Percentiles rank a stretch among this genome's conserved stretches.
Conservation (phyloP, 441 rosid genomes). For the Gossypium schwendimanii region DNA sequence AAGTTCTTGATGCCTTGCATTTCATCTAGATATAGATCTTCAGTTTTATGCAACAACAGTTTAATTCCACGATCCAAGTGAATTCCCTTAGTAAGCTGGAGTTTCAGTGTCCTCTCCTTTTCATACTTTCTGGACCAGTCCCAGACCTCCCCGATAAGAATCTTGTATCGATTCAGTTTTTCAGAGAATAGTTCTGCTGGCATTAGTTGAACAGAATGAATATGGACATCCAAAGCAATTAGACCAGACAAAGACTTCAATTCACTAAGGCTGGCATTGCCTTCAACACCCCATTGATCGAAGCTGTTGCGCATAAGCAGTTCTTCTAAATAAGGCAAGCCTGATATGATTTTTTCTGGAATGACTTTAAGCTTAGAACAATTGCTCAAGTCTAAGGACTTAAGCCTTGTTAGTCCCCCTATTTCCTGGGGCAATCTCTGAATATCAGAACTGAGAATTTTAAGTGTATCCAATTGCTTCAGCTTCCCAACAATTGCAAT, state of each 20-base stretch:
- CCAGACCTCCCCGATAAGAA: constrained; percentile 22
- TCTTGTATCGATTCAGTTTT: constrained; percentile 14
- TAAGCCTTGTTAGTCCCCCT: constrained; percentile 3
- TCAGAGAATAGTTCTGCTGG: constrained; percentile 8
- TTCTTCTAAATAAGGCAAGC: constrained; percentile 15
- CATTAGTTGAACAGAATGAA: constrained; percentile 1
- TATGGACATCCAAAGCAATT: constrained; percentile 8
- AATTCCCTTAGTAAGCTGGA: constrained; percentile 8
- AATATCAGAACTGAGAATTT: constrained; percentile 9
- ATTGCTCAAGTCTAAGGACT: not conserved
- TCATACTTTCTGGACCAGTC: not conserved
- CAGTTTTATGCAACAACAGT: constrained; percentile 13
- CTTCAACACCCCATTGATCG: constrained; percentile 13
- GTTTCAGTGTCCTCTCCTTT: constrained; percentile 10
- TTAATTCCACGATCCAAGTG: constrained; percentile 10
- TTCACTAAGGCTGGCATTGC: constrained; percentile 16
- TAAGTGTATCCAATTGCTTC: constrained; percentile 13
- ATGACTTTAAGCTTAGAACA: constrained; percentile 13
- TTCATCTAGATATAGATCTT: constrained; percentile 19
- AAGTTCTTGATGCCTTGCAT: constrained; percentile 14
- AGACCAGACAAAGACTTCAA: constrained; percentile 15
- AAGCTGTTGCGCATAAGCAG: constrained; percentile 13
- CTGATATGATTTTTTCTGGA: not conserved
- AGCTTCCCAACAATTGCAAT: constrained; percentile 17
- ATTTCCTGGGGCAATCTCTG: constrained; percentile 1